phyloP scores from a whole-genome alignment of 2,329 filamentous ascomycete genomes.

The Colletotrichum sp. region DNA sequence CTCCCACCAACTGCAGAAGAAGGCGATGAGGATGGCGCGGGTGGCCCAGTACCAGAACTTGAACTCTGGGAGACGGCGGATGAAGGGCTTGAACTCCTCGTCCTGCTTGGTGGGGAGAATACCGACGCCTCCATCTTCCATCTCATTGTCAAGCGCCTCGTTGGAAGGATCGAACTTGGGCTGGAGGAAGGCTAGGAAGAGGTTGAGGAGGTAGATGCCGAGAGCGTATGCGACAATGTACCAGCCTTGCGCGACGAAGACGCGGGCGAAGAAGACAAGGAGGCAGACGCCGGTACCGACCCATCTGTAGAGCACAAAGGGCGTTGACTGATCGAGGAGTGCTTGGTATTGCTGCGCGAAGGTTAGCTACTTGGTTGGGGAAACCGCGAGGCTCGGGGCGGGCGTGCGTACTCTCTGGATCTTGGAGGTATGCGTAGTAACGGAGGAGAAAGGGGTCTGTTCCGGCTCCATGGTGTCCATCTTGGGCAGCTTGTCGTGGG shows the following conservation, averaged over 20 bases:
- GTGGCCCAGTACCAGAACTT: conserved; percentile 99
- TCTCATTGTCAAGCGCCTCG: conserved; percentile 87
- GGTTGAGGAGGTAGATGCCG: conserved; percentile 97
- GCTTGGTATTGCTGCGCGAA: conserved; percentile 83
- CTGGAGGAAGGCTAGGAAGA: conserved; percentile 97
- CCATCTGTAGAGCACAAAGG: conserved; percentile 91
- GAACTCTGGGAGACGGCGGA: conserved; percentile 94
- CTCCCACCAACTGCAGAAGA: conserved; percentile 89
- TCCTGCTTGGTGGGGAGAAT: conserved; percentile 92
- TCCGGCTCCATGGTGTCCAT: conserved; percentile 93
- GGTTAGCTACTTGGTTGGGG: conserved; percentile 21
- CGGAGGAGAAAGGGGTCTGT: conserved; percentile 88
- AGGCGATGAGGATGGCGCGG: conserved; percentile 81
- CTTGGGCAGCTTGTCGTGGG: conserved; percentile 22
- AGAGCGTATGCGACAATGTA: conserved; percentile 99
- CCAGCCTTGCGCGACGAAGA: conserved; percentile 94
- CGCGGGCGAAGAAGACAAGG: conserved; percentile 83
- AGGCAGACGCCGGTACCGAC: conserved; percentile 78
- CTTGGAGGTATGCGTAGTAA: conserved; percentile 83
- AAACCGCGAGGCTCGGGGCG: not conserved
- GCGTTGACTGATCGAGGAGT: conserved; percentile 91
- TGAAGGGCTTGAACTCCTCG: conserved; percentile 97
- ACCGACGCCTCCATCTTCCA: conserved; percentile 88
- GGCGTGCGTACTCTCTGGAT: conserved; percentile 69
- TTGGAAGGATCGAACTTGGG: conserved; percentile 99